Base-by-base conservation (phyloP, 129 eudicot species). In the Rutidosis leptorrhynchoides region DNA sequence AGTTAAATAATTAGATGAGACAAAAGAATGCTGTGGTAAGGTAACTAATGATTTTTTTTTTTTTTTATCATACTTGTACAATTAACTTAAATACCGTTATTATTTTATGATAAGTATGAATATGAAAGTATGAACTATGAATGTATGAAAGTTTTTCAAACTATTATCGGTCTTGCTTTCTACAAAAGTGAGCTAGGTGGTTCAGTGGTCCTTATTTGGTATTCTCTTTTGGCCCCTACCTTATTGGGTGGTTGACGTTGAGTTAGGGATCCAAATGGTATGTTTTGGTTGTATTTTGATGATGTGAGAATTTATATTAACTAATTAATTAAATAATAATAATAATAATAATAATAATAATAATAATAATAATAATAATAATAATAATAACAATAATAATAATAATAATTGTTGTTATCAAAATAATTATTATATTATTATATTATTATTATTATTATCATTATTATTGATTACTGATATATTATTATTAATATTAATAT, bases 201-300 rank as follows among this genome's bases (percentile, higher is more conserved):
- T 55, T 58, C 11, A 30, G 2, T 74, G 68, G 74, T 74, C 74
- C 64, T 40, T 60, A 68, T 68, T 48, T 75, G 79, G 74, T 75
- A 60, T 68, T 75, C 74, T 51, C 61, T 74, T 75, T 67, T 58
- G 74, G 69, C 64, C 74, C 56, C 21, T 51, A 56, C 5, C 19
- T 26, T 43, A 69, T 57, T 67, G 70, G 79, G 79, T 35, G n/a
- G 69, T 64, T 55, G 55, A 58, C 29, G 43, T 42, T 20, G 48
- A 23, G 24, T 52, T 16, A 32, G 62, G 14, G 23, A 33, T 9
- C 70, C 25, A 42, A 64, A 56, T 30, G 27, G 53, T 43, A 43
- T 20, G 48, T 17, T 56, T 74, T n/a, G 5, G 57, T 28, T 4
- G 27, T 61, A 23, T 33, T 30, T 52, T 62, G 12, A 23, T 32